Evolutionary conservation across 1,139 yeast species (phyloP).

Genomic region (Candida neerlandica): DNA sequence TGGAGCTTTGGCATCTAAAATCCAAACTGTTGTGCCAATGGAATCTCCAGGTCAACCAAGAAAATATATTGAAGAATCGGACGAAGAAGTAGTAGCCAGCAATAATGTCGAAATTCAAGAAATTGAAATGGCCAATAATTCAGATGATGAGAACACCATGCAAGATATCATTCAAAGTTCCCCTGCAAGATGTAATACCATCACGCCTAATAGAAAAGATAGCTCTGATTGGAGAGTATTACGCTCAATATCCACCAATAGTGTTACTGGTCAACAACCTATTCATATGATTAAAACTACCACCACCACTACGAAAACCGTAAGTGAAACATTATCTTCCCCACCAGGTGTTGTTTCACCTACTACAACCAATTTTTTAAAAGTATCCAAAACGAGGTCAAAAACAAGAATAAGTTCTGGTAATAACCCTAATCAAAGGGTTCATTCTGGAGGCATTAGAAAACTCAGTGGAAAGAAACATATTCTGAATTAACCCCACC

Average conservation of each 20-base stretch:
- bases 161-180: constrained; percentile 22
- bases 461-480: constrained; percentile 34
- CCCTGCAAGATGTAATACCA: constrained; percentile 27
- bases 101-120: constrained; percentile 12
- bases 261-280: constrained; percentile 32
- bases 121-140: constrained; percentile 36
- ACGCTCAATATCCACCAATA: constrained; percentile 44
- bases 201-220: constrained; percentile 12
- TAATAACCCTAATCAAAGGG: constrained; percentile 20
- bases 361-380: constrained; percentile 18
- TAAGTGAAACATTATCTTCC: constrained; percentile 48
- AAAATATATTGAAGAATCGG: constrained; percentile 52
- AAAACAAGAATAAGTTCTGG: constrained; percentile 11
- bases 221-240: constrained; percentile 42
- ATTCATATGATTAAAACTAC: constrained; percentile 50
- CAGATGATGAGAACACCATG: constrained; percentile 38
- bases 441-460: constrained; percentile 42
- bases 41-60: constrained; percentile 98
- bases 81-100: constrained; percentile 20
- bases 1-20: constrained; percentile 67
- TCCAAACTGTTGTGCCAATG: constrained; percentile 79
- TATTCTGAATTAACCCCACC: background rate
- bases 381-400: constrained; percentile 36
- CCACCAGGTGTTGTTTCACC: constrained; percentile 39
- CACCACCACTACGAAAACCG: constrained; percentile 52